Base-by-base conservation (phyloP, 1,284 basidiomycete genomes). In the Prillingera fragicola region DNA sequence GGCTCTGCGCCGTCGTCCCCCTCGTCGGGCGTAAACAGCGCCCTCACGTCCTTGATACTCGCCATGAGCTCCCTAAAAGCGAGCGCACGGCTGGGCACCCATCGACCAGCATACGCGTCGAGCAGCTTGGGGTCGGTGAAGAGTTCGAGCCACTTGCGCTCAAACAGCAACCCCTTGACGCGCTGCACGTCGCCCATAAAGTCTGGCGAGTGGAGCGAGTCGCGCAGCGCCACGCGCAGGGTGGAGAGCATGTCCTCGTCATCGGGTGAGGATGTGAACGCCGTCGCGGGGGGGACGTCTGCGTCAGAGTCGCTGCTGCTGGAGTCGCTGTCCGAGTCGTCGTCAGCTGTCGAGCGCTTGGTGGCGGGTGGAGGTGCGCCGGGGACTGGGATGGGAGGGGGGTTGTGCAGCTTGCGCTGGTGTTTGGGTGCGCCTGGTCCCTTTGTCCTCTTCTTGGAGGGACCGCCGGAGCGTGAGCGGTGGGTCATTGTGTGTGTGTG, bases 1-100 rank as follows among this genome's bases (percentile, higher is more conserved):
- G 37, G 17, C 18, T 48, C 43, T 7, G 43, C 49, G 8, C 38
- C 45, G 4, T 45, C 49, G 4, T 45, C 48, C 61, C 65, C 43
- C 57, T 62, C 35, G 15, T 67, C 61, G 45, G 64, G 70, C 36
- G 60, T 60, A 43, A 55, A 63, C 5, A 75, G 49, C 39, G 56
- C 63, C 28, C 60, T 33, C 36, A 72, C 60, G n/a, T 52, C 51
- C 19, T 52, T 40, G 27, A 66, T 50, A 9, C 63, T 57, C 15
- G 60, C 66, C 39, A 78, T 59, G 41, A 73, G 48, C 33, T 69
- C 65, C 19, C 71, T 38, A 42, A 71, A 74, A 18, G 65, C 68
- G 37, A 71, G 50, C 19, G 65, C 69, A 36, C 73, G 53, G 38
- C 65, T 63, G 15, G 73, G 71, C 3, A 73, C 73, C 73, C 73